phyloP scores from a whole-genome alignment of 371 early-diverging fungal species.

The Mortierella sp. region DNA sequence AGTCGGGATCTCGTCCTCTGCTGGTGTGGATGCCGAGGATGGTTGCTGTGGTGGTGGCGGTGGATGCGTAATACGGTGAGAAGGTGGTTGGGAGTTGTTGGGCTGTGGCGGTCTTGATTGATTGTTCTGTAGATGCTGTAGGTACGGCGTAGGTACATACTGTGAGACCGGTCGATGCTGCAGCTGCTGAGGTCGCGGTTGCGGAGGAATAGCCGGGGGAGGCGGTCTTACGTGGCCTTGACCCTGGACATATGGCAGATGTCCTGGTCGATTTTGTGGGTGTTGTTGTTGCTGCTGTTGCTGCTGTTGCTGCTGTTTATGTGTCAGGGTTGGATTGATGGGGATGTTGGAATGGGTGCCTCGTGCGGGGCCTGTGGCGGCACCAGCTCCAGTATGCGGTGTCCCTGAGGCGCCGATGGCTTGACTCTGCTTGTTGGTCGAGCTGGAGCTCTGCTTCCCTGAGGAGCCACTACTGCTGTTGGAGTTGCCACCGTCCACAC shows the following conservation, averaged over 20 bases:
- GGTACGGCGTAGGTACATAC: slow-evolving; percentile 1
- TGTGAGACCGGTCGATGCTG: not conserved
- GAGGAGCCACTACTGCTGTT: not conserved
- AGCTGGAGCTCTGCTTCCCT: slow-evolving; percentile 4
- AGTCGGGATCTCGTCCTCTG: slow-evolving; percentile 51
- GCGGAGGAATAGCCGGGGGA: not conserved
- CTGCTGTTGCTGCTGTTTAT: slow-evolving; percentile 11
- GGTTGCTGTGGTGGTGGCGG: slow-evolving; percentile 6
- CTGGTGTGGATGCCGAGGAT: slow-evolving; percentile 8
- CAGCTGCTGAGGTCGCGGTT: not conserved
- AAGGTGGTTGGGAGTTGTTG: not conserved
- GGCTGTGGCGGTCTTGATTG: slow-evolving; percentile 19
- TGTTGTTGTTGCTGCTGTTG: not conserved
- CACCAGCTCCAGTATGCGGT: not conserved
- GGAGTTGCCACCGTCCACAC: slow-evolving; percentile 11
- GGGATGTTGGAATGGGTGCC: slow-evolving; percentile 41
- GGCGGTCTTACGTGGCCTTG: slow-evolving; percentile 1
- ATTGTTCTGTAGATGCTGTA: slow-evolving; percentile 1
- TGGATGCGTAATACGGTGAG: not conserved
- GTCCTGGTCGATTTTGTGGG: not conserved
- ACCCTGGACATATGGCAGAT: not conserved
- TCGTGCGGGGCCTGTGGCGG: slow-evolving; percentile 9
- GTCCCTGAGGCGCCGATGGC: slow-evolving; percentile 7
- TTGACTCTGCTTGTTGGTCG: slow-evolving; percentile 11
- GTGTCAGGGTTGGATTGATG: slow-evolving; percentile 13